Percentiles rank a stretch among this genome's conserved stretches.
These are phyloP conservation scores for Candida buenavistaensis DNA, from an alignment of 1,139 yeast genomes.

Conservation along the genomic window DNA sequence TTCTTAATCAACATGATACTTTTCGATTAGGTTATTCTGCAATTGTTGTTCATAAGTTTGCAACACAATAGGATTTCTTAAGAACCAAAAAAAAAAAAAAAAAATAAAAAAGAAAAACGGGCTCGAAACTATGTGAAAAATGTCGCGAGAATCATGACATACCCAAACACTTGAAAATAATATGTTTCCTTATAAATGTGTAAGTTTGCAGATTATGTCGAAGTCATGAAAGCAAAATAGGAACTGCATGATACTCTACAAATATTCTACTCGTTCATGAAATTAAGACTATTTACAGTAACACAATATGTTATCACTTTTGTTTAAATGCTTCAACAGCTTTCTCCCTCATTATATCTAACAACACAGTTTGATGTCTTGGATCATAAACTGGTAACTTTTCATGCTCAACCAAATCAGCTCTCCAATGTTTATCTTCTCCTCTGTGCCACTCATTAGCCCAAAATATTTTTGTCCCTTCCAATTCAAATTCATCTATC, in stretches of 20 bases:
- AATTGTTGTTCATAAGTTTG: no score
- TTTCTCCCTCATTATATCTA: constrained; percentile 55
- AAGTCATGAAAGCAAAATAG: no score
- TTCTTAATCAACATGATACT: no score
- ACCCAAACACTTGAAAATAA: no score
- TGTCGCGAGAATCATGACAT: no score
- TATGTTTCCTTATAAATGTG: no score
- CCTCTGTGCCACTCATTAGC: constrained; percentile 88
- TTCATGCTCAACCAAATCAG: constrained; percentile 56
- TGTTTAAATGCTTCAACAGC: constrained; percentile 38
- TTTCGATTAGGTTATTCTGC: no score
- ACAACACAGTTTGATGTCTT: constrained; percentile 61
- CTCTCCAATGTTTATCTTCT: constrained; percentile 64
- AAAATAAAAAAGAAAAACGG: neutral
- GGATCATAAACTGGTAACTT: constrained; percentile 61
- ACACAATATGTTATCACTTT: constrained; percentile 14
- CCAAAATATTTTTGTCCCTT: constrained; percentile 64
- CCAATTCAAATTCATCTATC: constrained; percentile 58
- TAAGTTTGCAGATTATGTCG: no score
- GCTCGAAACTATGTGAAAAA: neutral
- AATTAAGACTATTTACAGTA: constrained; percentile 2
- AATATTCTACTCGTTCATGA: neutral
- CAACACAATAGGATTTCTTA: no score
- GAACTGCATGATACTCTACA: no score
- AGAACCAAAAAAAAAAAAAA: neutral